A percentile compares a stretch with the other conserved stretches of the same genome.
Evolutionary conservation across 768 basidiomycete species (phyloP).

Genomic region (Daedaleopsis nitida): DNA sequence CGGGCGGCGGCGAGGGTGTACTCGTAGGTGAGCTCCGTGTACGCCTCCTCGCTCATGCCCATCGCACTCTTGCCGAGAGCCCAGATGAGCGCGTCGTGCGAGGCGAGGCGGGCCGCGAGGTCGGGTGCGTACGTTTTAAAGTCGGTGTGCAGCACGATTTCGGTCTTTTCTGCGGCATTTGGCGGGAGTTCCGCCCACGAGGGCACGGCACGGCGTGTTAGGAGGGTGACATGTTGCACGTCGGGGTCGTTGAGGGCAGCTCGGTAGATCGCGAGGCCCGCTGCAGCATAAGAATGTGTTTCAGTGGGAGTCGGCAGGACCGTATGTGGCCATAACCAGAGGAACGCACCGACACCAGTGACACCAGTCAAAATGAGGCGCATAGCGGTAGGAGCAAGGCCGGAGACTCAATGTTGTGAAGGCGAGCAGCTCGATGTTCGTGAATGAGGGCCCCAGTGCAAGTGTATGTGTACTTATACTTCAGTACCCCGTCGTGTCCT

Average conservation of each 20-base stretch:
- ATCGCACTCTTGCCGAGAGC: constrained; percentile 33
- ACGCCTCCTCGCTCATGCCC: constrained; percentile 35
- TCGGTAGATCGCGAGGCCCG: constrained; percentile 38
- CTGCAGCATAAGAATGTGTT: constrained; percentile 17
- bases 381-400: background rate
- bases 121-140: constrained; percentile 35
- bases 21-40: constrained; percentile 37
- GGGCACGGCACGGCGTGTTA: constrained; percentile 36
- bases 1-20: constrained; percentile 35
- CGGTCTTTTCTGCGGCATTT: constrained; percentile 32
- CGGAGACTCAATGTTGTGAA: background rate
- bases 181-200: constrained; percentile 33
- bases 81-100: constrained; percentile 40
- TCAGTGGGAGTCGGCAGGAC: background rate
- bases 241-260: constrained; percentile 33
- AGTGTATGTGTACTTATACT: too few species aligned
- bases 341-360: constrained; percentile 3
- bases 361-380: constrained; percentile 2
- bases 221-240: constrained; percentile 35
- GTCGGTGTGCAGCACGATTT: constrained; percentile 35
- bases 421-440: too few species aligned
- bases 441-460: too few species aligned
- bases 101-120: constrained; percentile 31
- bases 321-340: too few species aligned
- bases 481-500: too few species aligned